phyloP scores from a whole-genome alignment of 768 basidiomycete genomes.

The Tephrocybe rancida region DNA sequence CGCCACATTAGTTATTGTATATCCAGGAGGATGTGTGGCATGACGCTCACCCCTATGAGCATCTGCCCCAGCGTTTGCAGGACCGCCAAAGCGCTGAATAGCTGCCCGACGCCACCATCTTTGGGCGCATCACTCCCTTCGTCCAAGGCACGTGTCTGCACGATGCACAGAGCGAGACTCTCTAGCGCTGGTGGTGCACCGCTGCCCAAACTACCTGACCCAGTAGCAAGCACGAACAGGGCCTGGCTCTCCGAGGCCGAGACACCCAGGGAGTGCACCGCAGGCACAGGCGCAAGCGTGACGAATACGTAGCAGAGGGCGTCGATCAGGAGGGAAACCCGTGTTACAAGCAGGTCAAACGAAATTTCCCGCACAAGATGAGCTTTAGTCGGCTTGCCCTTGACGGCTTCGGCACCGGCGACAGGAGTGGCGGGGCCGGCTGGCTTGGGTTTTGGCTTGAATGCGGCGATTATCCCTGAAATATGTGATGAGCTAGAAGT shows the following conservation, averaged over 20 bases:
- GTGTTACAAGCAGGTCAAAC: constrained; percentile 69
- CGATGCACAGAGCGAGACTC: constrained; percentile 70
- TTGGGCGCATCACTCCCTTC: constrained; percentile 14
- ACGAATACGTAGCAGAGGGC: constrained; percentile 65
- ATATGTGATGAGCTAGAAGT: not conserved
- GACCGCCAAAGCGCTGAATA: constrained; percentile 75
- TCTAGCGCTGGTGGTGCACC: constrained; percentile 72
- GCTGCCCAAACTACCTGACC: constrained; percentile 62
- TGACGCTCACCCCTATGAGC: constrained; percentile 51
- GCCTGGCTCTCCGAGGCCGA: constrained; percentile 34
- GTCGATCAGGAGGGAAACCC: constrained; percentile 66
- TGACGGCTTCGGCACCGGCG: constrained; percentile 13
- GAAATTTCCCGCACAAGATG: constrained; percentile 64
- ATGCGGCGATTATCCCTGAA: constrained; percentile 59
- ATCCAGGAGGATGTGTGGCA: not conserved
- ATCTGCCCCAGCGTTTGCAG: constrained; percentile 71
- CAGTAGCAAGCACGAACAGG: constrained; percentile 63
- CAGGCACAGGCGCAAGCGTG: constrained; percentile 50
- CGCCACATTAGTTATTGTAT: not conserved
- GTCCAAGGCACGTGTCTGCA: constrained; percentile 45
- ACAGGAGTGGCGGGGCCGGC: constrained; percentile 1
- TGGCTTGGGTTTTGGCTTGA: constrained; percentile 47
- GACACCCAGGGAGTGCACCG: constrained; percentile 22
- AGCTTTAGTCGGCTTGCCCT: constrained; percentile 50
- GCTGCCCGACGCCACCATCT: constrained; percentile 45